Conservation (phyloP, 768 basidiomycete genomes). For the Suillus cothurnatus region DNA sequence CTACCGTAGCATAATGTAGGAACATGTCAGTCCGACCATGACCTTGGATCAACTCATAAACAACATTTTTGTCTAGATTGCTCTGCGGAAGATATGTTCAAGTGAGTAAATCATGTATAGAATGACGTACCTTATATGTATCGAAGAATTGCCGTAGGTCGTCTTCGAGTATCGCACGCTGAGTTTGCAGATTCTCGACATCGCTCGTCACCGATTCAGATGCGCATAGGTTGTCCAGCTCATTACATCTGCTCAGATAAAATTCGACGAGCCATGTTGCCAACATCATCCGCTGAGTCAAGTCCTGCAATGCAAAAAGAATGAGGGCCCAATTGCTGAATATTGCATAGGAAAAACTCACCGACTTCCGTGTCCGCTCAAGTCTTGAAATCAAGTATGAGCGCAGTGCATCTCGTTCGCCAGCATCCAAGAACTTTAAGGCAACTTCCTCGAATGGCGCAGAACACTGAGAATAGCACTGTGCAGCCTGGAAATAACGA, state of each 20-base stretch:
- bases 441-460: constrained; percentile 90
- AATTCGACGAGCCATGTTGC: constrained; percentile 99
- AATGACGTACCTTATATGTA: constrained; percentile 78
- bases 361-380: constrained; percentile 82
- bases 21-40: constrained; percentile 95
- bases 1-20: constrained; percentile 80
- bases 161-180: constrained; percentile 84
- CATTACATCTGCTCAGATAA: constrained; percentile 95
- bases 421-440: constrained; percentile 85
- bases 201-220: constrained; percentile 82
- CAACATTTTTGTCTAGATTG: constrained; percentile 81
- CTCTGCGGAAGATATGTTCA: constrained; percentile 46
- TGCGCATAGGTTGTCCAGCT: constrained; percentile 91
- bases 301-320: constrained; percentile 53
- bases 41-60: constrained; percentile 91
- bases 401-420: constrained; percentile 87
- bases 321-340: constrained; percentile 1
- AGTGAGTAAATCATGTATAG: constrained; percentile 1
- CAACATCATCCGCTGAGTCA: constrained; percentile 95
- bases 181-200: constrained; percentile 80
- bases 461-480: constrained; percentile 88
- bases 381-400: constrained; percentile 88
- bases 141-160: constrained; percentile 92
- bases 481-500: constrained; percentile 89
- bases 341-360: constrained; percentile 38